Evolutionary conservation across 345 rosid species (phyloP).

Genomic region (Turnera subulata): DNA sequence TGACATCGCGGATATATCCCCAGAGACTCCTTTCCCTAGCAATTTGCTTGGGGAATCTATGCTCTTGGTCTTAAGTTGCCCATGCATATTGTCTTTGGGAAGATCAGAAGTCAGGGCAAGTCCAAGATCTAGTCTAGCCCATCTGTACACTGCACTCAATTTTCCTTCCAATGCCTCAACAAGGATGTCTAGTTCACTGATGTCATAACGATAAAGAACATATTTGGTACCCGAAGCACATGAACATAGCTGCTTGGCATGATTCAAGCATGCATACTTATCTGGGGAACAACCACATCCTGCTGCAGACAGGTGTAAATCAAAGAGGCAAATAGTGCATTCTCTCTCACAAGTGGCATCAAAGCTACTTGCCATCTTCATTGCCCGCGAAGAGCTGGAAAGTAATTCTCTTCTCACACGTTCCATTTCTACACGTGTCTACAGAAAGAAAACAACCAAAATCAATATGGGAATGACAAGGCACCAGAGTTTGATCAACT

Average conservation of each 20-base stretch:
- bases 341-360: constrained; percentile 91
- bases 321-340: constrained; percentile 82
- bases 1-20: constrained; percentile 25
- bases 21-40: constrained; percentile 34
- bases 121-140: constrained; percentile 98
- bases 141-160: constrained; percentile 86
- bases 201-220: constrained; percentile 84
- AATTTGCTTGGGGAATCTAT: constrained; percentile 31
- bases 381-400: constrained; percentile 51
- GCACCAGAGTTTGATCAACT: not conserved
- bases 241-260: constrained; percentile 77
- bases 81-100: constrained; percentile 38
- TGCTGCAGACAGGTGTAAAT: constrained; percentile 96
- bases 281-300: constrained; percentile 94
- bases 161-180: constrained; percentile 97
- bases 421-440: constrained; percentile 85
- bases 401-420: constrained; percentile 56
- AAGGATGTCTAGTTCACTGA: constrained; percentile 76
- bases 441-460: constrained; percentile 19
- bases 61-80: constrained; percentile 25
- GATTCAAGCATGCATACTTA: constrained; percentile 83
- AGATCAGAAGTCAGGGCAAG: constrained; percentile 61
- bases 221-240: constrained; percentile 65
- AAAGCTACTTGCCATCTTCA: constrained; percentile 87
- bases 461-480: constrained; percentile 12